Conservation (phyloP, 441 rosid species). For the Aleurites moluccanus region DNA sequence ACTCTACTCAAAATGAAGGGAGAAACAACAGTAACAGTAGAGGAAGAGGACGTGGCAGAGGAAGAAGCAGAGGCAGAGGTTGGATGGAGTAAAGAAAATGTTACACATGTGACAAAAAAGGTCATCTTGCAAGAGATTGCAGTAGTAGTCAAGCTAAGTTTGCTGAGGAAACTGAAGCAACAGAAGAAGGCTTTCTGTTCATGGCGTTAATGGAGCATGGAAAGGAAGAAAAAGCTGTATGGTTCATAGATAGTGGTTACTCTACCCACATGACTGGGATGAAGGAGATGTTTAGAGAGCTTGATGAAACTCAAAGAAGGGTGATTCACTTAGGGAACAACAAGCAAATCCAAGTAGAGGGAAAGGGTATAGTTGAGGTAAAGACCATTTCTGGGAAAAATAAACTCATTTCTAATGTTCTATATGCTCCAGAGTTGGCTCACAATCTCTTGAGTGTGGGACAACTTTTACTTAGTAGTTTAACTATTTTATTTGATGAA, state of each 20-base stretch:
- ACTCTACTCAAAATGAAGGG: neutral
- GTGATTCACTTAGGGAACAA: neutral
- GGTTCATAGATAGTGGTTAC: neutral
- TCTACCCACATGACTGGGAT: neutral
- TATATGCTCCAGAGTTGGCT: neutral
- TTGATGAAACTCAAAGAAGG: neutral
- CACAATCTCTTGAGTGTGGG: neutral
- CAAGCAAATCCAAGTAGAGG: neutral
- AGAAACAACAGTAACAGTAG: neutral
- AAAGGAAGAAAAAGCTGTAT: neutral
- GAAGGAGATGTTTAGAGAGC: neutral
- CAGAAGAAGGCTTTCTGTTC: too few relatives aligned
- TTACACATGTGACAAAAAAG: too few relatives aligned
- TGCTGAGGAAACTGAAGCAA: too few relatives aligned
- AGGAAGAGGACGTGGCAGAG: conserved; percentile 32
- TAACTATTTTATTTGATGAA: neutral
- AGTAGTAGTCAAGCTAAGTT: too few relatives aligned
- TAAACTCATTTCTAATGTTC: neutral
- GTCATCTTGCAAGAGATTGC: too few relatives aligned
- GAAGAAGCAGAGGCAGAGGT: too few relatives aligned
- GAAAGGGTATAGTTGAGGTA: neutral
- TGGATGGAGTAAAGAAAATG: too few relatives aligned
- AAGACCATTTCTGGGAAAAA: neutral
- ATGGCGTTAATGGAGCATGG: too few relatives aligned
- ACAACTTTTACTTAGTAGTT: neutral